Evolutionary conservation across 352 stramenopile genomes (phyloP).

Genomic region (Sclerospora graminicola): DNA sequence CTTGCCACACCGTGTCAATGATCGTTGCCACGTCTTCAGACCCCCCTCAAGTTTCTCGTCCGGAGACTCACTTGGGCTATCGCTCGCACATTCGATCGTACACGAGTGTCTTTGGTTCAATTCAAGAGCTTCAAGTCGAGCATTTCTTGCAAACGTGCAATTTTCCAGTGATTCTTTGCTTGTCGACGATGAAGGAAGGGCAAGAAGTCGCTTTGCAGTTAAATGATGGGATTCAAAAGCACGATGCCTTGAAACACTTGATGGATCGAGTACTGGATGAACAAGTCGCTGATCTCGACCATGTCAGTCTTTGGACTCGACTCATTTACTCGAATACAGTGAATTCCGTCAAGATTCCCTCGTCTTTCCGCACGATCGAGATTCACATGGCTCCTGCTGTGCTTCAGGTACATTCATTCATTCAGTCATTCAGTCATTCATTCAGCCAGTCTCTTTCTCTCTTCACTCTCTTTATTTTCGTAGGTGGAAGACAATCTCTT

Average conservation of each 20-base stretch:
- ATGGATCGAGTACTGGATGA: slow-evolving; percentile 27
- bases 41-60: slow-evolving; percentile 36
- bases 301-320: slow-evolving; percentile 27
- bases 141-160: slow-evolving; percentile 69
- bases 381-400: slow-evolving; percentile 40
- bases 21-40: slow-evolving; percentile 40
- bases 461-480: neutral
- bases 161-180: slow-evolving; percentile 60
- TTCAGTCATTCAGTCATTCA: too few relatives aligned
- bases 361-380: slow-evolving; percentile 68
- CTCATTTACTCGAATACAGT: slow-evolving; percentile 52
- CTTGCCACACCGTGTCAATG: slow-evolving; percentile 25
- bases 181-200: slow-evolving; percentile 17
- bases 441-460: neutral
- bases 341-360: slow-evolving; percentile 26
- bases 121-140: slow-evolving; percentile 47
- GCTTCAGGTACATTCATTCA: slow-evolving; percentile 48
- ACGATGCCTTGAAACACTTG: slow-evolving; percentile 24
- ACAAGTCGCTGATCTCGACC: slow-evolving; percentile 21
- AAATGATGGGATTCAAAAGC: slow-evolving; percentile 32
- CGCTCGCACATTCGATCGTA: slow-evolving; percentile 56
- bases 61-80: slow-evolving; percentile 47
- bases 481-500: slow-evolving; percentile 56
- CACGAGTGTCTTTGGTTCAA: slow-evolving; percentile 34
- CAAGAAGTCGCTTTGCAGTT: slow-evolving; percentile 29